Base-by-base conservation (phyloP, 2,329 filamentous ascomycete species). In the Penicillium decumbens region DNA sequence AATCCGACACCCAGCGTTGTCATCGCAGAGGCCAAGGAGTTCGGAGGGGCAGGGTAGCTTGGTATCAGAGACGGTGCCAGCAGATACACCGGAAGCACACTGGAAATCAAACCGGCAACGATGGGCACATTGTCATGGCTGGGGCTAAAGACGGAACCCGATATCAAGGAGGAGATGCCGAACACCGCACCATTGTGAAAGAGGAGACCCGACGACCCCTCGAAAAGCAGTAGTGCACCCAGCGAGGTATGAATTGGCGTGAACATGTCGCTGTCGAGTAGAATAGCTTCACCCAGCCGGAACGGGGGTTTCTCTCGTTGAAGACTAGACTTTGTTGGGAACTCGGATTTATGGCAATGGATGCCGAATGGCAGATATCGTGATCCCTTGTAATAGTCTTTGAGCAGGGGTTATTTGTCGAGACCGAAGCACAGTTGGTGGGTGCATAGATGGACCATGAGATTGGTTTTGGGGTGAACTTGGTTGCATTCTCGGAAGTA, bases 211-310 rank as follows among this genome's bases (percentile, higher is more conserved):
- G 74, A 75, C 0, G 77, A 77, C 39, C 75, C 71, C 58, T 78
- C 75, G 49, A 76, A 76, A 42, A 80, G 68, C 45, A 80, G 63
- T 10, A 79, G 43, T 2, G 77, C 76, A 15, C 77, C 77, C 9
- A 80, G 59, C 5, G 73, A 71, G 12, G 77, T 78, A 55, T 79
- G 72, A 24, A 80, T 46, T 0, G 77, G 77, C 0, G 77, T 80
- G 56, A 80, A 80, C 77, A 80, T 79, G 32, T 28, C 40, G 25
- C 15, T 3, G 15, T 35, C 2, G 15, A 18, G 2, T 18, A 18
- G 4, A 20, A 4, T 6, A 1, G 7, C 15, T 35, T 35, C 32
- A 20, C 15, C 4, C 6, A 8, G n/a, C 28, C 12, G 2, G 10
- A 8, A 10, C 3, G 15, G 20, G 15, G 18, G 18, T 37, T 40